phyloP scores from a whole-genome alignment of 441 rosid species.

The Kokia cookei region DNA sequence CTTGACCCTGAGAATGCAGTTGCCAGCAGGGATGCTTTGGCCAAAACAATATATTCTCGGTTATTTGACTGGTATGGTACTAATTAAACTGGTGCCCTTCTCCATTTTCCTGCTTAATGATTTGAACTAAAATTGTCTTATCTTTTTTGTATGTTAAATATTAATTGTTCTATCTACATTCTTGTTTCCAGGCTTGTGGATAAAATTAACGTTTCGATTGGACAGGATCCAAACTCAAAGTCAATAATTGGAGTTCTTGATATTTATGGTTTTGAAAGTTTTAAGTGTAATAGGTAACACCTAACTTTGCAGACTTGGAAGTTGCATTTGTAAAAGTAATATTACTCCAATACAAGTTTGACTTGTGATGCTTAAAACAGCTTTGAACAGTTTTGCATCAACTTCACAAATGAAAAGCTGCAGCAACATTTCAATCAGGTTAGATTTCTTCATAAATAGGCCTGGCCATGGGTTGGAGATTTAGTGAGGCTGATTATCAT shows the following conservation, averaged over 20 bases:
- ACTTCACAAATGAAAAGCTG: constrained; percentile 98
- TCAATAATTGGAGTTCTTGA: constrained; percentile 94
- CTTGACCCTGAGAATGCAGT: constrained; percentile 89
- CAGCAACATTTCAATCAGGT: constrained; percentile 99
- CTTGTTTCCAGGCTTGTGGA: constrained; percentile 80
- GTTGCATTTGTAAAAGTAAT: not conserved
- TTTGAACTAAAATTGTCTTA: not conserved
- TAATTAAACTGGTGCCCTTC: constrained; percentile 3
- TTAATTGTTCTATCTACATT: constrained; percentile 1
- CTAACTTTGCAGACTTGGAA: constrained; percentile 4
- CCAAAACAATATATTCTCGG: constrained; percentile 94
- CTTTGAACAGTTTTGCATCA: constrained; percentile 99
- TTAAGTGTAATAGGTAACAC: constrained; percentile 84
- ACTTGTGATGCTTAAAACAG: constrained; percentile 25
- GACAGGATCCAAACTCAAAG: constrained; percentile 98
- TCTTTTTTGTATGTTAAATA: not conserved
- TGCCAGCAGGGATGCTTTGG: constrained; percentile 95
- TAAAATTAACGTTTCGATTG: constrained; percentile 86
- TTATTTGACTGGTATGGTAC: constrained; percentile 90
- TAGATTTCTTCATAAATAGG: constrained; percentile 9
- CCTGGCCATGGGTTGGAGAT: constrained; percentile 4
- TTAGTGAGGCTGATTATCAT: constrained; percentile 11
- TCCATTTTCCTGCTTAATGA: not conserved
- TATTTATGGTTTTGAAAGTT: constrained; percentile 99
- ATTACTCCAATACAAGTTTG: not conserved